Evolutionary conservation across 805 yeast species (phyloP).

Genomic region (Sporopachydermia quercuum): DNA sequence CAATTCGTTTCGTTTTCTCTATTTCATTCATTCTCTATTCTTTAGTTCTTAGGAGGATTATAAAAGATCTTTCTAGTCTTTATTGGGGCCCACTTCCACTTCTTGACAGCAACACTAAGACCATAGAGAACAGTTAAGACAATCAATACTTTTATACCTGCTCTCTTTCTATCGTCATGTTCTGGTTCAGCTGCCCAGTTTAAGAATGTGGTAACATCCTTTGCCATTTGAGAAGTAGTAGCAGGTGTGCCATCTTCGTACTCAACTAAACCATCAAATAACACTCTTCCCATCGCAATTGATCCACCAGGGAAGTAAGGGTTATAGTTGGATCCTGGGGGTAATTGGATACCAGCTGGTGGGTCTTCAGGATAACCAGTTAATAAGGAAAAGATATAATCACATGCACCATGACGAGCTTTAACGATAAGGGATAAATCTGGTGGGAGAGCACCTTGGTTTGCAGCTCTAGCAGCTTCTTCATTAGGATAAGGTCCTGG

Average conservation of each 20-base stretch:
- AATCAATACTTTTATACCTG: constrained; percentile 86
- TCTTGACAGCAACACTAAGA: constrained; percentile 81
- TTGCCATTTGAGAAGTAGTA: constrained; percentile 97
- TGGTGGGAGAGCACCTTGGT: constrained; percentile 98
- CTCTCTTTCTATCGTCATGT: constrained; percentile 94
- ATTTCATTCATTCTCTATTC: constrained; percentile 4
- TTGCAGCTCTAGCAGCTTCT: constrained; percentile 98
- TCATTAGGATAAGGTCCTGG: constrained; percentile 96
- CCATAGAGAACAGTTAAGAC: constrained; percentile 67
- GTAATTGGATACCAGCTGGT: constrained; percentile 91
- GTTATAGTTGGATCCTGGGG: constrained; percentile 94
- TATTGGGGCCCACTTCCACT: constrained; percentile 95
- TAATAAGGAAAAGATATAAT: constrained; percentile 84
- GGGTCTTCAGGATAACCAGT: constrained; percentile 99
- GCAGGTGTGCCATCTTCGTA: constrained; percentile 99
- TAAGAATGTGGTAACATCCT: constrained; percentile 90
- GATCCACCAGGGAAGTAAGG: constrained; percentile 99
- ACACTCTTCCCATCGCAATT: constrained; percentile 97
- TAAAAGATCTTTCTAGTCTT: constrained; percentile 89
- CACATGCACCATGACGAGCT: constrained; percentile 98
- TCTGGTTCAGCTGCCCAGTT: constrained; percentile 99
- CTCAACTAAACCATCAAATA: constrained; percentile 94
- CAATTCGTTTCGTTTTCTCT: neutral
- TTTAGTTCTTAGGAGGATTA: constrained; percentile 73
- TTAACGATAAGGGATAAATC: constrained; percentile 93